phyloP scores from a whole-genome alignment of 495 filamentous ascomycete genomes.

The Immersiella caudata region DNA sequence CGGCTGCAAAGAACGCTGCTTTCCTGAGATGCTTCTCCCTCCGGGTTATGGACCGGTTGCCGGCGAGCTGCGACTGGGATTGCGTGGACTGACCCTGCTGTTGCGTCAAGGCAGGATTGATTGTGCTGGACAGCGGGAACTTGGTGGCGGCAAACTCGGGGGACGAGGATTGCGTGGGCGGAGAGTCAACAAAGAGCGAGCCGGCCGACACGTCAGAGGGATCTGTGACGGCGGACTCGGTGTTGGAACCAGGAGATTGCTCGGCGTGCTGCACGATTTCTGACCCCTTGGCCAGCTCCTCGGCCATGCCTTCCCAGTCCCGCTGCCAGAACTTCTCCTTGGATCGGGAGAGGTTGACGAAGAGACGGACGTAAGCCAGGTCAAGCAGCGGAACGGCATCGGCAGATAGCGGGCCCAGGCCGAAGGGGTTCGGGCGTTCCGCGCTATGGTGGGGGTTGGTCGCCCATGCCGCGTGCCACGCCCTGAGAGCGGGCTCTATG shows the following conservation, averaged over 20 bases:
- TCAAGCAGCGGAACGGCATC: slow-evolving; percentile 95
- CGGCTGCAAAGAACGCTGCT: slow-evolving; percentile 92
- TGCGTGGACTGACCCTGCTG: slow-evolving; percentile 22
- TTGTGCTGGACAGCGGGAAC: slow-evolving; percentile 29
- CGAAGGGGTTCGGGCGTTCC: slow-evolving; percentile 86
- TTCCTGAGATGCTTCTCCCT: slow-evolving; percentile 89
- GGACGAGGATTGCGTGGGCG: slow-evolving; percentile 57
- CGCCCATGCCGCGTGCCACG: slow-evolving; percentile 95
- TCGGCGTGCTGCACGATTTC: slow-evolving; percentile 75
- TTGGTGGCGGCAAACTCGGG: slow-evolving; percentile 50
- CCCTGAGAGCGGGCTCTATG: slow-evolving; percentile 90
- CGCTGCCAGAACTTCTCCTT: slow-evolving; percentile 95
- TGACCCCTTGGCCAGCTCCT: slow-evolving; percentile 79
- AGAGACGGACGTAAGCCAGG: slow-evolving; percentile 89
- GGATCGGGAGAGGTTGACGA: slow-evolving; percentile 86
- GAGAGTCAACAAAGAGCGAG: slow-evolving; percentile 58
- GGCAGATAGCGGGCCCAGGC: slow-evolving; percentile 84
- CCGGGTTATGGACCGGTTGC: slow-evolving; percentile 40
- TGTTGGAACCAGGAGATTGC: slow-evolving; percentile 58
- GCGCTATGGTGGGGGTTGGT: slow-evolving; percentile 83
- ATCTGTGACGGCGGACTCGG: slow-evolving; percentile 54
- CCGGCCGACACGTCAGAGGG: slow-evolving; percentile 52
- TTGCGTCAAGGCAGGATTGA: slow-evolving; percentile 31
- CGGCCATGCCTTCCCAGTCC: slow-evolving; percentile 90
- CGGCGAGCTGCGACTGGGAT: slow-evolving; percentile 33